Evolutionary conservation across 768 basidiomycete genomes (phyloP), one percentile per base, ranked within the genome.

Genomic region (Lyophyllum shimeji): DNA sequence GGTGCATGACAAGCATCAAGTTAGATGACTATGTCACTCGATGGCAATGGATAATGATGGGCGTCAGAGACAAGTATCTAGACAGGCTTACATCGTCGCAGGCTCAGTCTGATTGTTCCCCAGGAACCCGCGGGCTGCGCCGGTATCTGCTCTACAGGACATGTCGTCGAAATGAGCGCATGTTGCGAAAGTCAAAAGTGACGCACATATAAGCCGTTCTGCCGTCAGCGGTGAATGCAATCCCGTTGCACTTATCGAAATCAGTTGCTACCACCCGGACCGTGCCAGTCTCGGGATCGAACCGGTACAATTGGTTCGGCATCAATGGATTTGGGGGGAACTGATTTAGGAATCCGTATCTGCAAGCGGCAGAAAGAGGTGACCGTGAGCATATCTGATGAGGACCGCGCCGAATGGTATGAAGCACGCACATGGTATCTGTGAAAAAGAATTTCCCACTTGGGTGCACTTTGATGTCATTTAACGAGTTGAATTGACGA

Each of bases 401-500:
- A 21, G 31, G 24, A 29, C 12, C 1, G 29, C 18, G 15, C 24
- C n/a, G 23, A 45, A 47, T 29, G 18, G 21, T 50, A n/a, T 43
- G 37, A 6, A 42, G 47, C 25, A 77, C 82, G 44, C 72, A 90
- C 82, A 76, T 73, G 15, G 77, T 75, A 63, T 93, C 90, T 0
- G 90, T 92, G 70, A 93, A 90, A 71, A 87, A 90, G 1, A 92
- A 61, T 37, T 81, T 81, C 34, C 84, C 83, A 58, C 79, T 86
- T 1, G 87, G 88, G 50, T 90, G 84, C 2, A 90, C 74, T 62
- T 89, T 90, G 56, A 87, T 76, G 60, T 94, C 90, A 66, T 92
- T 90, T 48, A 93, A 67, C 1, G 90, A 90, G 69, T 89, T 91
- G 72, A 91, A 93, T 60, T 90, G 89, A 2, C 88, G 75, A 1